A percentile compares a stretch with the other conserved stretches of the same genome.
These are phyloP conservation scores for Eimeria acervulina DNA, from an alignment of 169 alveolate genomes.

Conservation along the genomic window DNA sequence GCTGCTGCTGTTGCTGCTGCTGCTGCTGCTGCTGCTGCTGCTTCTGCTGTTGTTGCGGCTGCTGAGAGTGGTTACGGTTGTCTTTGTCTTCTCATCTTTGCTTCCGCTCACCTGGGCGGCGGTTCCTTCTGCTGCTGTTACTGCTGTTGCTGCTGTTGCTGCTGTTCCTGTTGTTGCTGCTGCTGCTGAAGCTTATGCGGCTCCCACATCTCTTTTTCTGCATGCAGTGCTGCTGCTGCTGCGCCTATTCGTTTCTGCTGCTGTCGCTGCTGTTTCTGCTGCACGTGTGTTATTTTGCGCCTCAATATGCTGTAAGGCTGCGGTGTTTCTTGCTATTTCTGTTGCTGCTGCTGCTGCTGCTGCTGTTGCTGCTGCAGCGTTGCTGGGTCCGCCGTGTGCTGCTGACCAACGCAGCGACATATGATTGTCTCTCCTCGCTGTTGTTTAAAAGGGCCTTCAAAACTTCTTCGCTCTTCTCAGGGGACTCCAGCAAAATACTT, in stretches of 20 bases:
- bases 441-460: background rate
- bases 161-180: background rate
- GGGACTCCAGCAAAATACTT: background rate
- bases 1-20: too few species aligned
- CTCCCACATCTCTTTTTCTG: background rate
- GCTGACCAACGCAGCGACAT: background rate
- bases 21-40: background rate
- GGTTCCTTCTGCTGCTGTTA: background rate
- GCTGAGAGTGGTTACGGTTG: background rate
- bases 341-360: too few species aligned
- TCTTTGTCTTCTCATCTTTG: too few species aligned
- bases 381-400: slow-evolving; percentile 35
- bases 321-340: background rate
- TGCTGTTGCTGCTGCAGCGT: slow-evolving; percentile 4
- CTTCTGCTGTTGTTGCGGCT: background rate
- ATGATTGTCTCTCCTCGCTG: background rate
- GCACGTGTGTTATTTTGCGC: background rate
- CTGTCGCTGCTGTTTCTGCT: background rate
- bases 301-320: background rate
- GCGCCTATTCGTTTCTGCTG: background rate
- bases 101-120: too few species aligned
- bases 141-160: background rate
- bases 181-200: too few species aligned
- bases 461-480: slow-evolving; percentile 12
- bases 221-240: background rate